Base-by-base conservation (phyloP, 805 yeast genomes). In the Candida corydali region DNA sequence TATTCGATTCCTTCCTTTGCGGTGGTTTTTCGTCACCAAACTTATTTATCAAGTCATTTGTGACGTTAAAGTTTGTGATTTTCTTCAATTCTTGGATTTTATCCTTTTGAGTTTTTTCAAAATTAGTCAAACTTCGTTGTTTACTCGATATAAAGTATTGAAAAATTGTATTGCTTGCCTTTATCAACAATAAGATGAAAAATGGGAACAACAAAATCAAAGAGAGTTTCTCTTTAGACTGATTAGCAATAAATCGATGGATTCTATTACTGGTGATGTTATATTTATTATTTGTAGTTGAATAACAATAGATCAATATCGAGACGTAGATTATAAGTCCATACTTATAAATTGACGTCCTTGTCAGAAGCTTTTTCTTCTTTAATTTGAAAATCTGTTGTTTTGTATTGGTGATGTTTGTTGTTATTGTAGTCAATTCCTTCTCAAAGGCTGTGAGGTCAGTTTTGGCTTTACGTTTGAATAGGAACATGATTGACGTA, bases 41-140 rank as follows among this genome's bases (percentile, higher is more conserved):
- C 49, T 88, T 70, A 35, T 72, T 75, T 29, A 89, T 61, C 31
- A 89, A 67, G n/a, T 82, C 78, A 56, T 78, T 80, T 1, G 96
- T 85, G 10, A 80, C 71, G 49, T 82, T 75, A 56, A 78, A 91
- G 45, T 85, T 82, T 11, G 95, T 84, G 50, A 76, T 70, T 39
- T 73, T 66, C 57, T 85, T 85, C 57, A 84, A 64, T 42, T 79
- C 84, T 16, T 80, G 83, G 33, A 84, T 69, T 52, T 79, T 78
- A 17, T 58, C 57, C 38, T 64, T 61, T 41, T 80, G 86, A 32
- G 65, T 55, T 17, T 63, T 64, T 38, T 62, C 58, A 36, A 79
- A 55, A 9, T 42, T 37, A 37, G 35, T 41, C 41, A 63, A 48
- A 8, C 37, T 23, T 15, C 34, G 44, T 18, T 51, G 44, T 39